Evolutionary conservation across 805 yeast genomes (phyloP).

Genomic region (Ogataea polymorpha): DNA sequence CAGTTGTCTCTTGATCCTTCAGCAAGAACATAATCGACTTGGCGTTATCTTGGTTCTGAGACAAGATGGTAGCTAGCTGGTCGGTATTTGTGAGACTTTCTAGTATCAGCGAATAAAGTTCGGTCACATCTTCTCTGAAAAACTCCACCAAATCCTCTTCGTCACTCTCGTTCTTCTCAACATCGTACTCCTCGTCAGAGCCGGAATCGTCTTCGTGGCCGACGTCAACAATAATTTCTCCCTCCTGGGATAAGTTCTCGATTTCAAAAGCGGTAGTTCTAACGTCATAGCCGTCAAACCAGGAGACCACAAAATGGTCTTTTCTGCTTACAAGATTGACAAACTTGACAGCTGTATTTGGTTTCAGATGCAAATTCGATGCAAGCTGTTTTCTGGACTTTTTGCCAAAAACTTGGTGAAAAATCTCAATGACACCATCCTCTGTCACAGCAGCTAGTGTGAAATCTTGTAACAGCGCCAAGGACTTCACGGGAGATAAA

Average conservation of each 20-base stretch:
- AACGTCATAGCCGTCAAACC: constrained; percentile 28
- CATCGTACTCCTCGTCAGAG: constrained; percentile 18
- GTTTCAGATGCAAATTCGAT: constrained; percentile 15
- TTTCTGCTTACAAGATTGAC: constrained; percentile 9
- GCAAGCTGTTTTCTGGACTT: constrained; percentile 20
- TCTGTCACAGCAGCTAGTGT: constrained; percentile 29
- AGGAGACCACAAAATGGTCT: constrained; percentile 19
- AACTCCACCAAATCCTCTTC: constrained; percentile 6
- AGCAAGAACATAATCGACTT: constrained; percentile 54
- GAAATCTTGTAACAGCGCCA: constrained; percentile 31
- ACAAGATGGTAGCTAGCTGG: constrained; percentile 32
- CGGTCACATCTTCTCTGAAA: constrained; percentile 24
- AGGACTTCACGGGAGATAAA: constrained; percentile 30
- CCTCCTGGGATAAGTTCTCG: constrained; percentile 31
- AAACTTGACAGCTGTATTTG: constrained; percentile 18
- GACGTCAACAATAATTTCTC: constrained; percentile 19
- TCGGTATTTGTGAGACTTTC: constrained; percentile 23
- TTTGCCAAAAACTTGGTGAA: constrained; percentile 19
- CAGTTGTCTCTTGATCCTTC: constrained; percentile 40
- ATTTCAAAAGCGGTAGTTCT: constrained; percentile 30
- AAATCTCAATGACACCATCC: constrained; percentile 26
- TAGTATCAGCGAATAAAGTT: constrained; percentile 22
- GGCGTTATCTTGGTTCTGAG: constrained; percentile 40
- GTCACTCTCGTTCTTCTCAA: constrained; percentile 5
- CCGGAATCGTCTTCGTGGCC: constrained; percentile 7